A percentile compares a stretch with the other conserved stretches of the same genome.
phyloP scores from a whole-genome alignment of 2,329 filamentous ascomycete genomes.

The Arachnopeziza araneosa region DNA sequence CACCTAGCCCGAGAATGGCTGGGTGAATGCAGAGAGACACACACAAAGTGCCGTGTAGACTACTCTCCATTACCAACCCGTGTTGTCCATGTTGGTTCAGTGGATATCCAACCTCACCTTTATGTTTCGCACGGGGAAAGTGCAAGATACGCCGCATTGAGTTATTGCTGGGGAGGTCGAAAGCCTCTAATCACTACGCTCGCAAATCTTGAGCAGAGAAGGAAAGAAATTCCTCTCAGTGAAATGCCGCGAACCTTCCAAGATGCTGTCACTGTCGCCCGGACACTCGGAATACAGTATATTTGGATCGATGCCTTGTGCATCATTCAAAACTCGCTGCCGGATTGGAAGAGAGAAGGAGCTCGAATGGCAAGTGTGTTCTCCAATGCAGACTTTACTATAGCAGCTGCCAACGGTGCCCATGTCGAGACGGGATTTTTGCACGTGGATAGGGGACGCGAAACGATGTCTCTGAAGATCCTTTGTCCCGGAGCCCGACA shows the following conservation, averaged over 20 bases:
- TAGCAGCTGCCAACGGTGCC: background rate
- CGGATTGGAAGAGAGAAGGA: background rate
- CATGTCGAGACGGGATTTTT: background rate
- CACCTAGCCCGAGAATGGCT: constrained; percentile 9
- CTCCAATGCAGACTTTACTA: background rate
- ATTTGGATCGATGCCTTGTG: background rate
- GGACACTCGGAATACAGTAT: background rate
- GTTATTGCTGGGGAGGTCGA: constrained; percentile 13
- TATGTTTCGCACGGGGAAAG: background rate
- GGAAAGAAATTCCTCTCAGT: background rate
- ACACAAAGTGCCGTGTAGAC: background rate
- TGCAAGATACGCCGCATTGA: constrained; percentile 10
- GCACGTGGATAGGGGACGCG: background rate
- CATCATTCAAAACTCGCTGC: background rate
- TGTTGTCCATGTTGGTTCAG: constrained; percentile 14
- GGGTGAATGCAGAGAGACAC: background rate
- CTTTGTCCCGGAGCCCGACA: background rate
- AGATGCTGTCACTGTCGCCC: background rate
- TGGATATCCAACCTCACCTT: constrained; percentile 4
- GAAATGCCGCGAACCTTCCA: background rate
- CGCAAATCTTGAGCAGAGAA: background rate
- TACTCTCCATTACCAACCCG: constrained; percentile 9
- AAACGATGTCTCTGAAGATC: background rate
- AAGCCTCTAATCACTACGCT: background rate
- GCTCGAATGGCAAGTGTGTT: background rate